Evolutionary conservation across 2,329 filamentous ascomycete genomes (phyloP).

Genomic region (Penicillium sp.): DNA sequence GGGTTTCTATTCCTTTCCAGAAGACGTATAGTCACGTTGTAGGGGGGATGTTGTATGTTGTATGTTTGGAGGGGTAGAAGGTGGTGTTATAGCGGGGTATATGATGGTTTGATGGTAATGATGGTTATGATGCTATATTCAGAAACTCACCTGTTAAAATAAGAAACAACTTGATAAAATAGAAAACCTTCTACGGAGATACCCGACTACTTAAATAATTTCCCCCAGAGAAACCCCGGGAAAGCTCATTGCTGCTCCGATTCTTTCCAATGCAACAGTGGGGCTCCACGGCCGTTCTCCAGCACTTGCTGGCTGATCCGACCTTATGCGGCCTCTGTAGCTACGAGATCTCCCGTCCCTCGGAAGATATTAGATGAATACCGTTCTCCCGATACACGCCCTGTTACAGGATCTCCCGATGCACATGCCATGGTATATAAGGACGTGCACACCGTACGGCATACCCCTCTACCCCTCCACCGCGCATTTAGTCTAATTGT

Average conservation of each 20-base stretch:
- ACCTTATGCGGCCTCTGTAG: constrained; percentile 24
- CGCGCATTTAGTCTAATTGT: background rate
- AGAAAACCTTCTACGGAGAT: constrained; percentile 14
- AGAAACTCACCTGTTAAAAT: constrained; percentile 19
- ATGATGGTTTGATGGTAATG: constrained; percentile 6
- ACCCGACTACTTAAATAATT: constrained; percentile 26
- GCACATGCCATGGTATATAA: background rate
- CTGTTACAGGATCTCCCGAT: background rate
- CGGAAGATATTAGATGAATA: constrained; percentile 29
- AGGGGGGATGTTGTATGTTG: background rate
- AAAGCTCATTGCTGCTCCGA: constrained; percentile 36
- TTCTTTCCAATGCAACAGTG: constrained; percentile 40
- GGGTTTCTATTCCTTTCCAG: constrained; percentile 8
- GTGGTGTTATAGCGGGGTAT: constrained; percentile 21
- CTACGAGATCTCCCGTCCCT: constrained; percentile 42
- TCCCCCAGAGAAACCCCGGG: constrained; percentile 18
- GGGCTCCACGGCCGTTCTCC: constrained; percentile 30
- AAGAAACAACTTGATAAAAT: constrained; percentile 12
- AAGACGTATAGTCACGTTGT: constrained; percentile 10
- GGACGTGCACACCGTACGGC: background rate
- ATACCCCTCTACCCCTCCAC: constrained; percentile 2
- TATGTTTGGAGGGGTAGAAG: constrained; percentile 7
- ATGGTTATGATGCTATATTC: background rate
- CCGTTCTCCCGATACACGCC: background rate
- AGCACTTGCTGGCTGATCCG: constrained; percentile 31